Percentiles rank a stretch among this genome's conserved stretches.
Conservation (phyloP, 2,329 filamentous ascomycete species). For the Pestalotiopsis sp. region DNA sequence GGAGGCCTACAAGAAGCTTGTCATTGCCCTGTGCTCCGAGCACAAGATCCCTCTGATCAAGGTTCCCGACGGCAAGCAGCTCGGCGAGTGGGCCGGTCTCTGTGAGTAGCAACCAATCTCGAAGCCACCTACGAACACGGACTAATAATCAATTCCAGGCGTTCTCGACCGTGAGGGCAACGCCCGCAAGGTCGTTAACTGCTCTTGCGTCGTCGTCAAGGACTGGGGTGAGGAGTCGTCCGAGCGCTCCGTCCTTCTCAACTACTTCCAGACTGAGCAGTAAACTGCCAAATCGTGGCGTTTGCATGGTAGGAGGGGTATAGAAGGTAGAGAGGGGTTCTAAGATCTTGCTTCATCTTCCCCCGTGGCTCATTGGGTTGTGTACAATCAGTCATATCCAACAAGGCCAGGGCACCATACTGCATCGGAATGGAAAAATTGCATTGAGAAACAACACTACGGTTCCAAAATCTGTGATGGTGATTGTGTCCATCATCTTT, state of each 20-base stretch:
- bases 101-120: constrained; percentile 66
- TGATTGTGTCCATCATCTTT: not conserved
- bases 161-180: constrained; percentile 99
- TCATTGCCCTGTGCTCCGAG: constrained; percentile 97
- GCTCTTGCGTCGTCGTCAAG: constrained; percentile 99
- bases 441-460: constrained; percentile 12
- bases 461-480: not conserved
- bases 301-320: constrained; percentile 25
- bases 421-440: constrained; percentile 41
- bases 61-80: constrained; percentile 99
- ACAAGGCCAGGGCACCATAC: constrained; percentile 12
- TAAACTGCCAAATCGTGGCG: constrained; percentile 45
- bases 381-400: constrained; percentile 21
- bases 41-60: constrained; percentile 99
- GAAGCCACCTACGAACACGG: not conserved
- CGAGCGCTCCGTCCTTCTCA: constrained; percentile 97
- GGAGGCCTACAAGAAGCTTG: constrained; percentile 99
- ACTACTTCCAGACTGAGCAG: constrained; percentile 98
- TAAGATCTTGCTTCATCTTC: constrained; percentile 25
- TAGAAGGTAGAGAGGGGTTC: constrained; percentile 24
- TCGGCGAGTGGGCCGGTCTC: constrained; percentile 99
- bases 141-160: constrained; percentile 57
- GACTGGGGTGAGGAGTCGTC: constrained; percentile 99
- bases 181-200: constrained; percentile 99
- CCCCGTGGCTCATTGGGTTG: constrained; percentile 24